Percentiles rank a stretch among this genome's conserved stretches.
Evolutionary conservation across 73 alveolate genomes (phyloP).

Genomic region (Loxodes magnus): DNA sequence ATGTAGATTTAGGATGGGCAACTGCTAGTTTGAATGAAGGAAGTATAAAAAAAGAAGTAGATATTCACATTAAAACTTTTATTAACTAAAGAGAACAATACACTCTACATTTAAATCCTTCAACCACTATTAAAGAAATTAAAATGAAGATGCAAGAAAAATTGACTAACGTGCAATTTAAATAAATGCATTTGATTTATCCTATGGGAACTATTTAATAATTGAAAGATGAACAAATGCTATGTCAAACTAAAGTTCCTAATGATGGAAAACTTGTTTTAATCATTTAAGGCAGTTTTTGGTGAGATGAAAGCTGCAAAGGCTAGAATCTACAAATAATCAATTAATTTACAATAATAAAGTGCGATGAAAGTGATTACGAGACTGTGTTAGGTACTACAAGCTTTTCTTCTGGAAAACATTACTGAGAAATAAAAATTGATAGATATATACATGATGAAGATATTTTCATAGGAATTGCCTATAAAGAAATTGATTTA

Average conservation of each 20-base stretch:
- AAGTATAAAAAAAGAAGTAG: background rate
- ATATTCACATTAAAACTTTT: background rate
- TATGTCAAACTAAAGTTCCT: background rate
- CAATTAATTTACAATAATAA: conserved; percentile 17
- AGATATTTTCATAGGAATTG: conserved; percentile 34
- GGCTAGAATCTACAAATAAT: conserved; percentile 13
- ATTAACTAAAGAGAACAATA: background rate
- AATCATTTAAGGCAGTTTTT: background rate
- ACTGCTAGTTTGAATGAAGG: background rate
- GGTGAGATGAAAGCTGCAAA: conserved; percentile 23
- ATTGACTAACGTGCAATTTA: background rate
- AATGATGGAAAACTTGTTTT: conserved; percentile 1
- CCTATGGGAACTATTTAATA: background rate
- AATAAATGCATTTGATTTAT: background rate
- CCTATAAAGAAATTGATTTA: conserved; percentile 13
- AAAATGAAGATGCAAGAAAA: background rate
- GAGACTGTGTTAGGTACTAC: conserved; percentile 21
- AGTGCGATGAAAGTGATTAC: conserved; percentile 25
- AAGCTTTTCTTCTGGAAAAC: conserved; percentile 21
- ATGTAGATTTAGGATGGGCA: conserved; percentile 7
- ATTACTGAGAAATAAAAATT: conserved; percentile 30
- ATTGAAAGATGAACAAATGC: background rate
- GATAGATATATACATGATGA: conserved; percentile 30
- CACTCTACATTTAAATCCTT: background rate
- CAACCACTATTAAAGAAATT: background rate